These are phyloP conservation scores for Xylaria arbuscula DNA, from an alignment of 2,329 filamentous ascomycete species.

Conservation along the genomic window DNA sequence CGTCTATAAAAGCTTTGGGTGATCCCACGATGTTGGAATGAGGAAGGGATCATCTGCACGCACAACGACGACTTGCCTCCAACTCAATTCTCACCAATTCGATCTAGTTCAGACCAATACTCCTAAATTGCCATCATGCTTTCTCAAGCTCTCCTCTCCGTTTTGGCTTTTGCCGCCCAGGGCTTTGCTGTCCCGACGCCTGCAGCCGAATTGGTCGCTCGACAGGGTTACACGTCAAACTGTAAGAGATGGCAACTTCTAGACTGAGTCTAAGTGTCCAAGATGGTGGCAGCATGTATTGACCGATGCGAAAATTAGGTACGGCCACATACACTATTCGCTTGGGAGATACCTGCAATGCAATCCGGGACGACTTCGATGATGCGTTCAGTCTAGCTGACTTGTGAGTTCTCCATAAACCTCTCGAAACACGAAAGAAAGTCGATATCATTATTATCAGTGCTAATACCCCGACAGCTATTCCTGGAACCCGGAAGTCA, in stretches of 20 bases:
- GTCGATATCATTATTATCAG: neutral
- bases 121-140: conserved; percentile 37
- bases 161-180: conserved; percentile 37
- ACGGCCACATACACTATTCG: conserved; percentile 39
- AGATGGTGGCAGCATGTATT: neutral
- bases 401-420: conserved; percentile 39
- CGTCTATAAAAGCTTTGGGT: conserved; percentile 27
- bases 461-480: conserved; percentile 25
- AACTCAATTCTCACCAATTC: neutral
- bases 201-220: conserved; percentile 32
- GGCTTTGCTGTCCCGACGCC: conserved; percentile 38
- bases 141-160: conserved; percentile 37
- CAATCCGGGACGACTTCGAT: conserved; percentile 39
- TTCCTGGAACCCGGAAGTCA: conserved; percentile 38
- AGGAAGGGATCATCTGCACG: conserved; percentile 22
- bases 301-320: conserved; percentile 22
- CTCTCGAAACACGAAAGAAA: neutral
- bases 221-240: conserved; percentile 41
- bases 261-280: neutral
- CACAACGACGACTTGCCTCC: conserved; percentile 16
- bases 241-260: conserved; percentile 35
- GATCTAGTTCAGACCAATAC: neutral
- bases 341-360: conserved; percentile 40
- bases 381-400: conserved; percentile 50
- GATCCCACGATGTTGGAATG: conserved; percentile 6